Conservation (phyloP, 306 rosid genomes). For the Quercus bicolor region DNA sequence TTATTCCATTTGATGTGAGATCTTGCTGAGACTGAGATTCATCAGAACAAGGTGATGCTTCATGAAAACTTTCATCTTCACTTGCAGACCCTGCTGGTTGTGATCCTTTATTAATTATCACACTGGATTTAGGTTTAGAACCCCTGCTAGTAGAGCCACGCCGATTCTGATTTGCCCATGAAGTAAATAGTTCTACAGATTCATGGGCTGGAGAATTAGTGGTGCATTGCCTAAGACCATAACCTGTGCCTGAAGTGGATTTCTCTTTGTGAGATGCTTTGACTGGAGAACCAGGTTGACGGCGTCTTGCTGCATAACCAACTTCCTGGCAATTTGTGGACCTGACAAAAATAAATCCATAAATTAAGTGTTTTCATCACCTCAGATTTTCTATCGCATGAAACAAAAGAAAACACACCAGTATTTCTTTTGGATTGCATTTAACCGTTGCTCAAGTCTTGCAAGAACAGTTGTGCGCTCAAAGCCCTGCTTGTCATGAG, state of each 20-base stretch:
- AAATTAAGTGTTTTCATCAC: too few relatives aligned
- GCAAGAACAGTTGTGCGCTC: conserved; percentile 3
- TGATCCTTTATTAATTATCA: neutral
- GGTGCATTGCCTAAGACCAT: too few relatives aligned
- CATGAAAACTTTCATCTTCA: neutral
- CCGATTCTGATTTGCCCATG: neutral
- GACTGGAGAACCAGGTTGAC: neutral
- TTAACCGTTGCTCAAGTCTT: neutral
- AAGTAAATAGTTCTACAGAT: too few relatives aligned
- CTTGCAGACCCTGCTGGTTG: neutral
- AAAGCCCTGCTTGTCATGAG: conserved; percentile 18
- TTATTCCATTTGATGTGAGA: neutral
- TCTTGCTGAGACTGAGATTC: neutral
- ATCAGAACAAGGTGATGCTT: neutral
- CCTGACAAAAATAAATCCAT: neutral
- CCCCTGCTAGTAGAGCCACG: neutral
- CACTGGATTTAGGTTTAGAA: neutral
- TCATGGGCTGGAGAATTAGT: too few relatives aligned
- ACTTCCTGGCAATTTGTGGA: neutral
- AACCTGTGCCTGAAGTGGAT: neutral
- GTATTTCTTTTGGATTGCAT: neutral
- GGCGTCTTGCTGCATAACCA: conserved; percentile 10
- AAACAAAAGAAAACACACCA: neutral
- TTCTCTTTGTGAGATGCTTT: neutral
- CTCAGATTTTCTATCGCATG: neutral